A percentile compares a stretch with the other conserved stretches of the same genome.
These are phyloP conservation scores for Tolypocladium ophioglossoides DNA, from an alignment of 2,329 filamentous ascomycete genomes.

Conservation along the genomic window DNA sequence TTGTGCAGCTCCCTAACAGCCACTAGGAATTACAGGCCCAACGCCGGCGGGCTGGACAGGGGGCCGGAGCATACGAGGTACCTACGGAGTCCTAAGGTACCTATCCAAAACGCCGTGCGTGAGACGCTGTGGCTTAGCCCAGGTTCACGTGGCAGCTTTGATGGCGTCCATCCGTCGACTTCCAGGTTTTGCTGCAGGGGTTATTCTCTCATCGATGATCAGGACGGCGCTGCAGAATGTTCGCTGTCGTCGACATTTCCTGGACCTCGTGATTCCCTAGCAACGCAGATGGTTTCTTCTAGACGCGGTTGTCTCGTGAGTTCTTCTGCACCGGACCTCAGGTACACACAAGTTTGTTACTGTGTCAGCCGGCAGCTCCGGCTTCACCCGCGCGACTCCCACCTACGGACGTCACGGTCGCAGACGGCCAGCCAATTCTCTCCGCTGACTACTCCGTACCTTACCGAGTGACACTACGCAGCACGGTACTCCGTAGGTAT, in stretches of 20 bases:
- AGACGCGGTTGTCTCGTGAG: neutral
- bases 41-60: too few species aligned
- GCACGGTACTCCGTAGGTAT: too few species aligned
- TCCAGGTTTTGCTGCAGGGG: neutral
- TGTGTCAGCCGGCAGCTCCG: neutral
- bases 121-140: neutral
- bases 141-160: neutral
- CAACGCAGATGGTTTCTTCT: neutral
- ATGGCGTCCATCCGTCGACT: neutral
- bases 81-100: too few species aligned
- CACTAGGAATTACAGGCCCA: too few species aligned
- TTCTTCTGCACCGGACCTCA: neutral
- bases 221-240: too few species aligned
- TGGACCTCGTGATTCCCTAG: neutral
- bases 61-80: neutral
- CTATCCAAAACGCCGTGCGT: conserved; percentile 1
- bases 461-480: too few species aligned
- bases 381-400: neutral
- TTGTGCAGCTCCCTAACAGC: neutral
- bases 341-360: neutral
- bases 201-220: too few species aligned
- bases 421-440: neutral
- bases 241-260: neutral
- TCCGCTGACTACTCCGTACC: neutral
- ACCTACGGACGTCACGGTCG: neutral